phyloP scores from a whole-genome alignment of 768 basidiomycete genomes.

The Kwoniella dendrophila region DNA sequence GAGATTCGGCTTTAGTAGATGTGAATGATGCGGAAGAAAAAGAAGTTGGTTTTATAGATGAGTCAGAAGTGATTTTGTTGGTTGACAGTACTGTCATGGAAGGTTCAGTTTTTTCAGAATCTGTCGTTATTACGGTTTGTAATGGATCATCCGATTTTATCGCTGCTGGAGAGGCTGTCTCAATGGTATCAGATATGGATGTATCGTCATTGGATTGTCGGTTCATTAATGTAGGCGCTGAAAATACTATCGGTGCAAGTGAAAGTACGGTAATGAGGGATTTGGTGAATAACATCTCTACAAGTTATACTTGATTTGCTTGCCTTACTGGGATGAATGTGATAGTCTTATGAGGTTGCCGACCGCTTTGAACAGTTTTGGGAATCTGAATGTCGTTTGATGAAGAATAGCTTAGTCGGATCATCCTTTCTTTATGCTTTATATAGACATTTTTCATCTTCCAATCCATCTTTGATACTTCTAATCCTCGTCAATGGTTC shows the following conservation, averaged over 20 bases:
- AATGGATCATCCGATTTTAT: not conserved
- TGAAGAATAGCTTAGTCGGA: no score
- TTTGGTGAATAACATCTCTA: constrained; percentile 9
- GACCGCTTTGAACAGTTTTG: no score
- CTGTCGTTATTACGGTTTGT: not conserved
- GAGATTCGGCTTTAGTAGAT: not conserved
- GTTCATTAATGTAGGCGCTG: not conserved
- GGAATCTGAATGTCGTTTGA: no score
- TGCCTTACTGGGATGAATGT: no score
- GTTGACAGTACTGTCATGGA: not conserved
- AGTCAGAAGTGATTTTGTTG: not conserved
- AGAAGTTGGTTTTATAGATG: not conserved
- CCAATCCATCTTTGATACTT: no score
- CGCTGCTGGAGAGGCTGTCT: not conserved
- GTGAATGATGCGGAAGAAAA: not conserved
- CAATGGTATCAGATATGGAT: not conserved
- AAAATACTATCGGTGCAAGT: not conserved
- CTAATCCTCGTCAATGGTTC: no score
- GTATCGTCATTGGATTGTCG: not conserved
- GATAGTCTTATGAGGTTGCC: no score
- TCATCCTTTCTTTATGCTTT: no score
- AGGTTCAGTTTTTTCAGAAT: not conserved
- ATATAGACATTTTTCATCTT: no score
- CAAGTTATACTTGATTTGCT: no score
- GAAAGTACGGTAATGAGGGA: not conserved